phyloP scores from a whole-genome alignment of 2,329 filamentous ascomycete genomes.

The Plenodomus tracheiphilus region DNA sequence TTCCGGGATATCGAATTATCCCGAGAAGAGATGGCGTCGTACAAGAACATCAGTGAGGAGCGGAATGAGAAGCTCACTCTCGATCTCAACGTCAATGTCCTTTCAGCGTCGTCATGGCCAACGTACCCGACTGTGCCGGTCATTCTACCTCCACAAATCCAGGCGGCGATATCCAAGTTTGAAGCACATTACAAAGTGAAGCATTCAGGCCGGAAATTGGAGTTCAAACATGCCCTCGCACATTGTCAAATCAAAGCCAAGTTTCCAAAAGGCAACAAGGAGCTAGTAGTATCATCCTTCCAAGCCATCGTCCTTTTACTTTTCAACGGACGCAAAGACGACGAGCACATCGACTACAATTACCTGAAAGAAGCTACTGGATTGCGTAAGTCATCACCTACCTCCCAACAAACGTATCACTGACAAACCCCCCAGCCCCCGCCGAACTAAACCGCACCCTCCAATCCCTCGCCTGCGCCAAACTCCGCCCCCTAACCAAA shows the following conservation, averaged over 20 bases:
- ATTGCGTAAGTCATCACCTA: slow-evolving; percentile 59
- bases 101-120: slow-evolving; percentile 93
- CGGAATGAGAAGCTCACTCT: slow-evolving; percentile 61
- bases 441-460: slow-evolving; percentile 84
- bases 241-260: slow-evolving; percentile 83
- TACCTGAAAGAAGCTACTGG: slow-evolving; percentile 76
- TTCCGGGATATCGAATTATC: slow-evolving; percentile 97
- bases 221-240: slow-evolving; percentile 92
- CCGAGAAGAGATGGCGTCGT: slow-evolving; percentile 89
- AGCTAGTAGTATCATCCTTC: slow-evolving; percentile 87
- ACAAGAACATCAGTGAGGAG: slow-evolving; percentile 70
- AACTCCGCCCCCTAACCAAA: slow-evolving; percentile 81
- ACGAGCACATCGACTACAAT: slow-evolving; percentile 70
- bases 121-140: slow-evolving; percentile 79
- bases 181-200: slow-evolving; percentile 86
- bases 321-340: slow-evolving; percentile 73
- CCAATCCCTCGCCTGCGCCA: slow-evolving; percentile 92
- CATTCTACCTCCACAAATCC: slow-evolving; percentile 74
- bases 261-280: slow-evolving; percentile 80
- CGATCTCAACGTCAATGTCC: slow-evolving; percentile 82
- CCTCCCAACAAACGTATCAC: background rate
- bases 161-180: slow-evolving; percentile 77
- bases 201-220: slow-evolving; percentile 82
- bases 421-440: slow-evolving; percentile 56
- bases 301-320: slow-evolving; percentile 88